Base-by-base conservation (phyloP, 352 stramenopile genomes). In the Phytophthora uliginosa region DNA sequence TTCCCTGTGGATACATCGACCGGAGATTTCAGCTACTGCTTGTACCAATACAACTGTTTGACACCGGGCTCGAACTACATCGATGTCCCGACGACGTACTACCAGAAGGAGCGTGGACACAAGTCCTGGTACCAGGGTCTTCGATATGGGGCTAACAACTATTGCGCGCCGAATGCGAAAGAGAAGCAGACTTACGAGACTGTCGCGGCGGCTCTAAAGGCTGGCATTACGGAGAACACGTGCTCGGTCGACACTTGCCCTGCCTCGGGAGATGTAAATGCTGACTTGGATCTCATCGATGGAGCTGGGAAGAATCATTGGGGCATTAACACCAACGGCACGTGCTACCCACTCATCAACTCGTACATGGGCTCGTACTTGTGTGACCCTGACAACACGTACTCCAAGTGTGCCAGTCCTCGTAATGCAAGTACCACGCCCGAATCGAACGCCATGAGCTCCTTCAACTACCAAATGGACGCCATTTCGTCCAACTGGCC, bases 291-390 rank as follows among this genome's bases (percentile, higher is more conserved):
- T 20, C n/a, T 77, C 0, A 88, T 89, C 28, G 74, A 90, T 34
- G 73, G 64, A 24, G 50, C 78, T 7, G 70, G 63, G 0, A 71
- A 50, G 0, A 42, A 72, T 20, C 72, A 86, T 54, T 94, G 85
- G 84, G 74, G 79, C 13, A 79, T 94, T 73, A 94, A 94, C 74
- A 56, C 73, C 13, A 90, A 92, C 61, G 87, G 85, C 31, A 89
- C 79, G 34, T 94, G 87, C 55, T 91, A 76, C 54, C 81, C 85
- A 0, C 26, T 79, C 7, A 85, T 91, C 58, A 94, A 94, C 64
- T 78, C 64, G 9, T 93, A 94, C 69, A 86, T 75, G 15, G 87
- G 87, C 1, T 76, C 84, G 1, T 89, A 83, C 58, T 28, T 94
- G 45, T 90, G 84, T 45, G 75, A 77, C 59, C 78, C 82, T 1